phyloP scores from a whole-genome alignment of 257 asterid genomes.

The Anisodus acutangulus region DNA sequence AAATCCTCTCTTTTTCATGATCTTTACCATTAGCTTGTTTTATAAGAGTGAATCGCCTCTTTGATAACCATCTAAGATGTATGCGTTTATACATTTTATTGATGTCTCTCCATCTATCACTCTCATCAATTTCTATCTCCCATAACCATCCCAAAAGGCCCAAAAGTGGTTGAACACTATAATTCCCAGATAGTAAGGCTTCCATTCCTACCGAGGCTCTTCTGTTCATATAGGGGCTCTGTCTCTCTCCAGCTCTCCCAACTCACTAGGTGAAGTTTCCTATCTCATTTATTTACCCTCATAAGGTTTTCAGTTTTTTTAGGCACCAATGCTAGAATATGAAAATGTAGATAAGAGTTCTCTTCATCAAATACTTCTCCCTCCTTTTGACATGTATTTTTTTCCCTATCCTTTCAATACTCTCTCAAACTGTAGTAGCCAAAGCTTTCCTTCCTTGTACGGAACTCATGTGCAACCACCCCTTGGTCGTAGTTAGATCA shows the following conservation, averaged over 20 bases:
- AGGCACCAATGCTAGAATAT: neutral
- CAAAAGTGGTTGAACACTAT: neutral
- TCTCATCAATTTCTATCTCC: neutral
- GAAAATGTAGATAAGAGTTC: neutral
- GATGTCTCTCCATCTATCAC: neutral
- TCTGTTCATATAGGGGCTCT: neutral
- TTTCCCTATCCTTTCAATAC: neutral
- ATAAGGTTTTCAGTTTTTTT: neutral
- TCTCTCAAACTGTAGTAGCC: neutral
- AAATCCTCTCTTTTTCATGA: conserved; percentile 14
- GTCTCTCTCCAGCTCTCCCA: neutral
- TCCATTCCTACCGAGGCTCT: conserved; percentile 13
- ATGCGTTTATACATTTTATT: neutral
- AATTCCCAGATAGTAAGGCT: neutral
- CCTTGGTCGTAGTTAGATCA: conserved; percentile 17
- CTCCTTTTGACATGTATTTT: neutral
- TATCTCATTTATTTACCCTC: neutral
- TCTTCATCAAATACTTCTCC: conserved; percentile 14
- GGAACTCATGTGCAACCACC: neutral
- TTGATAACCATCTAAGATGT: conserved; percentile 15
- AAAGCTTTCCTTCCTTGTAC: conserved; percentile 1
- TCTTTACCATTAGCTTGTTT: conserved; percentile 4
- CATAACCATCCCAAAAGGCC: neutral
- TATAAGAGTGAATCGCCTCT: neutral
- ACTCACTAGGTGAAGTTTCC: conserved; percentile 8